Evolutionary conservation across 345 rosid genomes (phyloP).

Genomic region (Stellera chamaejasme): DNA sequence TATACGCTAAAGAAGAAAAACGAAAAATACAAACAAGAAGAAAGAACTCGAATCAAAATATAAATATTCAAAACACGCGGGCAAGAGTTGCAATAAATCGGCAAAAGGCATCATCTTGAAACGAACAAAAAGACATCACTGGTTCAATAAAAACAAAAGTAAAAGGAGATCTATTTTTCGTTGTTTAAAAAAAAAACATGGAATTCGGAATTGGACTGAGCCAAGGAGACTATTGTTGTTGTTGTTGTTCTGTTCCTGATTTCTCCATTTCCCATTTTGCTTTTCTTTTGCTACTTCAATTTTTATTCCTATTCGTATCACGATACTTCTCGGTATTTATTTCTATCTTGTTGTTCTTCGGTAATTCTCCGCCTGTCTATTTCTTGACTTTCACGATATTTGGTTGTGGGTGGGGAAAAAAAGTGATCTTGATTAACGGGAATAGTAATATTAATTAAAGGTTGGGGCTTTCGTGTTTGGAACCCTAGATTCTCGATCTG

Average conservation of each 20-base stretch:
- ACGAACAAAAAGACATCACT: constrained; percentile 4
- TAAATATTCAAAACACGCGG: background rate
- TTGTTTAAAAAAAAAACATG: constrained; percentile 14
- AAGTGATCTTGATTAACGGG: background rate
- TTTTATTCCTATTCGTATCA: background rate
- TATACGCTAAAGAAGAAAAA: background rate
- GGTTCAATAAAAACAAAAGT: constrained; percentile 11
- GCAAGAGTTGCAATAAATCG: background rate
- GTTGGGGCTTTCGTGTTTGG: constrained; percentile 13
- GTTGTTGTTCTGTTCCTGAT: constrained; percentile 23
- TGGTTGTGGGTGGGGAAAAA: constrained; percentile 6
- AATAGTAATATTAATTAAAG: constrained; percentile 4
- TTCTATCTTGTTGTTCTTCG: constrained; percentile 10
- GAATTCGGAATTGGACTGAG: constrained; percentile 23
- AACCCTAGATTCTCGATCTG: constrained; percentile 19
- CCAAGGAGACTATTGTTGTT: constrained; percentile 11
- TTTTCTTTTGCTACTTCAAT: constrained; percentile 16
- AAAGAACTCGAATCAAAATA: background rate
- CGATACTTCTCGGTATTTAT: constrained; percentile 8
- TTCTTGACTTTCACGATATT: constrained; percentile 33
- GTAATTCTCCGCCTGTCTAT: constrained; percentile 12
- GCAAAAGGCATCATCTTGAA: background rate
- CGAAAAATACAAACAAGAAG: background rate
- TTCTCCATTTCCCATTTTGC: constrained; percentile 22
- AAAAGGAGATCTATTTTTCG: constrained; percentile 3